Evolutionary conservation across 345 rosid species (phyloP).

Genomic region (Eutrema yunnanense): DNA sequence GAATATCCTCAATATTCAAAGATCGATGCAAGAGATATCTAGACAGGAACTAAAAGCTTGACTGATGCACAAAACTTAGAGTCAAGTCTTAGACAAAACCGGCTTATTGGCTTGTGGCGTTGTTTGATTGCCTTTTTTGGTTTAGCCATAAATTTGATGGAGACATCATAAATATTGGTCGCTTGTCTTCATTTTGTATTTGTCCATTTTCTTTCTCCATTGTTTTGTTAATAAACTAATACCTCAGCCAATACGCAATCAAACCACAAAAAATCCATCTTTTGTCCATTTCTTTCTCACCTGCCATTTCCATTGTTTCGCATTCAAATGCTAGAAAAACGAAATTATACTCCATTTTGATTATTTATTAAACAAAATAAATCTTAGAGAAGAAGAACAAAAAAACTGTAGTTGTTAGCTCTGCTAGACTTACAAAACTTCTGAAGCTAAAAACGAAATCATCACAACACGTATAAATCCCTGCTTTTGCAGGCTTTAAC

Average conservation of each 20-base stretch:
- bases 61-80: background rate
- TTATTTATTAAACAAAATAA: too few relatives aligned
- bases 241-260: background rate
- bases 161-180: background rate
- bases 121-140: background rate
- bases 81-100: too few relatives aligned
- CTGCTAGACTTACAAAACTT: slow-evolving; percentile 24
- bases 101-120: background rate
- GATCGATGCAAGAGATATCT: background rate
- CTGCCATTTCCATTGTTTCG: background rate
- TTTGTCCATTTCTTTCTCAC: background rate
- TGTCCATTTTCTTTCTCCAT: background rate
- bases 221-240: background rate
- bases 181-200: background rate
- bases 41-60: background rate
- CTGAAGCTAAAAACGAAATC: slow-evolving; percentile 15
- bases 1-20: background rate
- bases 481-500: slow-evolving; percentile 25
- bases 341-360: too few relatives aligned
- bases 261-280: background rate
- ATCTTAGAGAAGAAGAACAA: background rate
- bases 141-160: background rate
- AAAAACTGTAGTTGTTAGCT: slow-evolving; percentile 14
- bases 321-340: background rate
- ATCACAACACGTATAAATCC: slow-evolving; percentile 11